Conservation (phyloP, 1,139 yeast genomes). For the Protomyces gravidus region DNA sequence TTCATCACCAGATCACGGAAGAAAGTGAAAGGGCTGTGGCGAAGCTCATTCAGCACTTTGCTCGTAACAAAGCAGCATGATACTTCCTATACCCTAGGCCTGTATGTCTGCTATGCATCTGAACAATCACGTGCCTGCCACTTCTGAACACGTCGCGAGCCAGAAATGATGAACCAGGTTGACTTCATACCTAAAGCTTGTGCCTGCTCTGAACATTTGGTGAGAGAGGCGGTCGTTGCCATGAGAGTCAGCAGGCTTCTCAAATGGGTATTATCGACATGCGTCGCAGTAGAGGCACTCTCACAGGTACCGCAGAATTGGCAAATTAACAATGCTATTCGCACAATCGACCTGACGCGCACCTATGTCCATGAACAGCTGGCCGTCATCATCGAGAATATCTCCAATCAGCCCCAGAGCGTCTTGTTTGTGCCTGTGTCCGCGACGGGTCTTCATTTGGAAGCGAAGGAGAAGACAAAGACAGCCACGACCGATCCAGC, state of each 20-base stretch:
- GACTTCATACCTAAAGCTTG: too few species aligned
- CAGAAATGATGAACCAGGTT: too few species aligned
- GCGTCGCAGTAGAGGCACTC: background rate
- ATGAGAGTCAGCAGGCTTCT: background rate
- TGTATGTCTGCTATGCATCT: too few species aligned
- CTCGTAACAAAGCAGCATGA: too few species aligned
- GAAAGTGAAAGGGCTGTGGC: constrained; percentile 9
- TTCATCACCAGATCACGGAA: constrained; percentile 66
- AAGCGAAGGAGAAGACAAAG: constrained; percentile 17
- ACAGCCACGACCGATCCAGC: background rate
- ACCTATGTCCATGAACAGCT: constrained; percentile 64
- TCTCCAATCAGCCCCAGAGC: constrained; percentile 51
- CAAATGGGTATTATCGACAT: background rate
- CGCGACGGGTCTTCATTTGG: constrained; percentile 4
- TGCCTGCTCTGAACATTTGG: too few species aligned
- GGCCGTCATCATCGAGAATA: constrained; percentile 56
- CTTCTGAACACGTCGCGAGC: too few species aligned
- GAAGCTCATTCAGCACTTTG: constrained; percentile 5
- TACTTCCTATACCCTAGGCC: too few species aligned
- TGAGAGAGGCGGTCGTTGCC: too few species aligned
- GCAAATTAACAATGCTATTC: constrained; percentile 38
- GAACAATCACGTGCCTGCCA: too few species aligned
- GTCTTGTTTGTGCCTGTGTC: constrained; percentile 47
- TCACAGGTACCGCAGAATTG: constrained; percentile 14
- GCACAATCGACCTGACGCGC: constrained; percentile 56